These are phyloP conservation scores for Tritrichomonas musculus DNA, from an alignment of 208 protist species.

Conservation along the genomic window DNA sequence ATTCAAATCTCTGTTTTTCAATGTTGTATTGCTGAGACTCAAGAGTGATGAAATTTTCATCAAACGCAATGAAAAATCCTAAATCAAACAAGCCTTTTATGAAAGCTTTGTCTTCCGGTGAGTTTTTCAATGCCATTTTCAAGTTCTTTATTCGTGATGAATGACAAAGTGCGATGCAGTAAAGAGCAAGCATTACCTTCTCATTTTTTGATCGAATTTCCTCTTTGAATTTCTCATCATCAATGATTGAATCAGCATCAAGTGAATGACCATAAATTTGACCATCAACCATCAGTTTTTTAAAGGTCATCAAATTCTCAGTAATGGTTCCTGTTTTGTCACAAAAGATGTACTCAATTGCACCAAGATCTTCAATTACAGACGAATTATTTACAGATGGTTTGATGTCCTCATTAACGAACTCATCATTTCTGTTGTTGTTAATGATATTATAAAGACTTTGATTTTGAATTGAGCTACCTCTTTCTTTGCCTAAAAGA, in stretches of 20 bases:
- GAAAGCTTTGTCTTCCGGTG: neutral
- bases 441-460: no score
- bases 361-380: slow-evolving; percentile 90
- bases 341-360: slow-evolving; percentile 86
- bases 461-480: neutral
- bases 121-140: neutral
- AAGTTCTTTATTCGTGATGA: neutral
- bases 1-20: neutral
- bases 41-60: neutral
- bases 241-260: neutral
- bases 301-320: slow-evolving; percentile 43
- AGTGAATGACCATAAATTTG: neutral
- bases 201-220: neutral
- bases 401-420: neutral
- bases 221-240: neutral
- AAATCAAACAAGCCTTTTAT: neutral
- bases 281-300: neutral
- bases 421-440: neutral
- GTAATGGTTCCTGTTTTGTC: slow-evolving; percentile 98
- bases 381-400: slow-evolving; percentile 53
- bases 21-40: neutral
- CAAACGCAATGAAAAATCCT: neutral
- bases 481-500: neutral
- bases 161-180: neutral
- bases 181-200: neutral